phyloP scores from a whole-genome alignment of 768 basidiomycete species.

The Coprinopsis cinerea region DNA sequence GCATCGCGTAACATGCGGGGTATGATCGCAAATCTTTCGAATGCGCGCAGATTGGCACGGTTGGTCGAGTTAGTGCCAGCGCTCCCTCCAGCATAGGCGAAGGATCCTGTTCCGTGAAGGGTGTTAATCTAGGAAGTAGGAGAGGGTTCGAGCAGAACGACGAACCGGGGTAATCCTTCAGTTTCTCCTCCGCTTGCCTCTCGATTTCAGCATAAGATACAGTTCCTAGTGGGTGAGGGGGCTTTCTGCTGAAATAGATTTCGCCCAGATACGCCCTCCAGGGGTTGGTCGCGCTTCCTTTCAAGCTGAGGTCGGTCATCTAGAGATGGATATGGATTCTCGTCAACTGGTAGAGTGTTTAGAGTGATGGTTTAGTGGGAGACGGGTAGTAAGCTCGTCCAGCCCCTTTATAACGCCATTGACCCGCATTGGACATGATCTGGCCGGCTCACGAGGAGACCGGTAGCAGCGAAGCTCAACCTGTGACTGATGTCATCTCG shows the following conservation, averaged over 20 bases:
- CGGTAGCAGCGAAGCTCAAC: neutral
- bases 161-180: conserved; percentile 53
- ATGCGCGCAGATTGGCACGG: conserved; percentile 54
- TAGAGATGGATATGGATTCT: too few relatives aligned
- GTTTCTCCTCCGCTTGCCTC: conserved; percentile 54
- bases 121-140: too few relatives aligned
- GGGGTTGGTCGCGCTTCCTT: conserved; percentile 7
- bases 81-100: conserved; percentile 71
- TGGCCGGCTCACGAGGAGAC: neutral
- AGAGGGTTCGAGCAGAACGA: neutral
- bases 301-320: conserved; percentile 8
- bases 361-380: too few relatives aligned
- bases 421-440: too few relatives aligned
- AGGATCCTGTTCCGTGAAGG: conserved; percentile 40
- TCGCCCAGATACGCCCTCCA: conserved; percentile 38
- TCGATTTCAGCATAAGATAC: conserved; percentile 60
- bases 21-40: conserved; percentile 69
- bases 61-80: conserved; percentile 71
- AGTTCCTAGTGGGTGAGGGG: conserved; percentile 49
- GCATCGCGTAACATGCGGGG: conserved; percentile 71
- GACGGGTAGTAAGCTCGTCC: too few relatives aligned
- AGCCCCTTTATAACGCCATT: too few relatives aligned
- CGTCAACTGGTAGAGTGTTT: neutral
- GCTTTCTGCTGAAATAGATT: conserved; percentile 33
- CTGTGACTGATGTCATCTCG: too few relatives aligned